Evolutionary conservation across 2,329 filamentous ascomycete species (phyloP).

Genomic region (Botryotinia convoluta): DNA sequence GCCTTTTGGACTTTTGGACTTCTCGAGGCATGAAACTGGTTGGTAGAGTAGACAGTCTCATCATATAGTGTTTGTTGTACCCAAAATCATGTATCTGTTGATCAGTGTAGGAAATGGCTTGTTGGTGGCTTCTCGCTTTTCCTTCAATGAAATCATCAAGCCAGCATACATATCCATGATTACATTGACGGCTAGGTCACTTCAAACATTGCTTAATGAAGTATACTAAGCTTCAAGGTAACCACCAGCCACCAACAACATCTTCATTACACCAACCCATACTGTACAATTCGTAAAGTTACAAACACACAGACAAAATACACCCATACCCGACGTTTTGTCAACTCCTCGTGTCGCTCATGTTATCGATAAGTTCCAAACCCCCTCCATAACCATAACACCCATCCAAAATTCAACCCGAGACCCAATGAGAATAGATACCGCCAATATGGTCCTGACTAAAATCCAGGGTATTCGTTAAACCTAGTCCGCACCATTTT

Average conservation of each 20-base stretch:
- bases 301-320: not conserved
- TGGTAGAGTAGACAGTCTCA: slow-evolving; percentile 7
- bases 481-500: not conserved
- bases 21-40: not conserved
- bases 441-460: slow-evolving; percentile 16
- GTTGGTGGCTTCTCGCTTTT: slow-evolving; percentile 3
- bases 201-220: too few relatives aligned
- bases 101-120: not conserved
- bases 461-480: slow-evolving; percentile 11
- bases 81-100: not conserved
- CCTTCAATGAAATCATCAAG: not conserved
- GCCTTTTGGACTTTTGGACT: not conserved
- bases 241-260: not conserved
- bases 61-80: not conserved
- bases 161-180: not conserved
- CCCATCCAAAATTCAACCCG: not conserved
- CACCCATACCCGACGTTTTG: not conserved
- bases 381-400: not conserved
- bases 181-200: not conserved
- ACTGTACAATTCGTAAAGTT: not conserved
- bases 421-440: slow-evolving; percentile 14
- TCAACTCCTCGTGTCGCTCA: slow-evolving; percentile 15
- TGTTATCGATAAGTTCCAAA: not conserved
- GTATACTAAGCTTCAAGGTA: not conserved
- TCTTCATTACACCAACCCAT: not conserved